Percentiles rank a stretch among this genome's conserved stretches.
Conservation (phyloP, 2,329 filamentous ascomycete genomes). For the Zalaria sp. region DNA sequence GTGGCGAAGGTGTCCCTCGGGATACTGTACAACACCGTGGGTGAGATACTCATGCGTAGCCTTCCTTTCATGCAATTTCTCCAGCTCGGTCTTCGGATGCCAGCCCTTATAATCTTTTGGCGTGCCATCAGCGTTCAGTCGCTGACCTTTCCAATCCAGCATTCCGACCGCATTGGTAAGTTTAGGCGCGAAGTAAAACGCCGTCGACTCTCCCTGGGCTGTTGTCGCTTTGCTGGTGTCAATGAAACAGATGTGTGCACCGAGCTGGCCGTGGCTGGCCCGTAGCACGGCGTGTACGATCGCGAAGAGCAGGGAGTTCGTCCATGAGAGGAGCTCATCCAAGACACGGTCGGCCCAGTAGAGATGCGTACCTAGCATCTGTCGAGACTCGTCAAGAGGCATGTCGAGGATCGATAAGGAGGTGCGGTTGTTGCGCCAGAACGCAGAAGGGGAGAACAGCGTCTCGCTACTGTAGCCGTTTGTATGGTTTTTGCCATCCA, state of each 20-base stretch:
- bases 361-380: not conserved
- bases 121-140: too few relatives aligned
- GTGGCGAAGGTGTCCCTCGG: not conserved
- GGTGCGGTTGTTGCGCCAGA: too few relatives aligned
- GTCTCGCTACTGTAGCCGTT: too few relatives aligned
- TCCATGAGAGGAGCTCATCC: constrained; percentile 1
- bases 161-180: not conserved
- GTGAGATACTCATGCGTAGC: constrained; percentile 1
- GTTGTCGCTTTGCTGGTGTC: not conserved
- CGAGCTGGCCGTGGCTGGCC: not conserved
- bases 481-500: too few relatives aligned
- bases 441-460: too few relatives aligned
- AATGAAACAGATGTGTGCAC: not conserved
- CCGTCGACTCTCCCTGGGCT: too few relatives aligned
- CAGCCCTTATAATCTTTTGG: not conserved
- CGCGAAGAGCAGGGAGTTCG: not conserved
- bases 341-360: not conserved
- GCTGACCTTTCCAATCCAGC: not conserved
- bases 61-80: not conserved
- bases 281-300: not conserved
- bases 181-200: not conserved
- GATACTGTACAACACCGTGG: not conserved
- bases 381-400: not conserved
- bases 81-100: not conserved
- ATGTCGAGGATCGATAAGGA: not conserved